phyloP scores from a whole-genome alignment of 805 yeast genomes.

The Candida quercuum region DNA sequence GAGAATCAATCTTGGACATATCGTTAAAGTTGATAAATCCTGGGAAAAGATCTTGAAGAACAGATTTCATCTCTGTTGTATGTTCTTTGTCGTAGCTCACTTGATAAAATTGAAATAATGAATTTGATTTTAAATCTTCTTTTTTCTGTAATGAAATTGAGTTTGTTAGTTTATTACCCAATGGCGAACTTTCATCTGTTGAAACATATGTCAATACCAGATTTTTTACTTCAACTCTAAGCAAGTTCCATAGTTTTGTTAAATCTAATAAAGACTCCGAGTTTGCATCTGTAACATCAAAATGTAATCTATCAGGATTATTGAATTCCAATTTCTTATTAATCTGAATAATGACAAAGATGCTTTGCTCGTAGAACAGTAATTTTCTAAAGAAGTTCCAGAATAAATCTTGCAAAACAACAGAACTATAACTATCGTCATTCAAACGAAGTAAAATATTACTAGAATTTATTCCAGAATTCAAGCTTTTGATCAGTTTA shows the following conservation, averaged over 20 bases:
- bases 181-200: constrained; percentile 6
- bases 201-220: constrained; percentile 19
- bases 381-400: constrained; percentile 63
- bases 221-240: constrained; percentile 14
- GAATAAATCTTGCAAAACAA: constrained; percentile 63
- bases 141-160: constrained; percentile 25
- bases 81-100: constrained; percentile 30
- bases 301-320: constrained; percentile 10
- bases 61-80: constrained; percentile 35
- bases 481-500: constrained; percentile 29
- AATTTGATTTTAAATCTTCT: constrained; percentile 19
- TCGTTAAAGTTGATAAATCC: constrained; percentile 44
- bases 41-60: constrained; percentile 63
- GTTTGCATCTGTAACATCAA: too few species aligned
- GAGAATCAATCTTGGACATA: constrained; percentile 30
- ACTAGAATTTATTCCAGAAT: constrained; percentile 18
- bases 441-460: constrained; percentile 20
- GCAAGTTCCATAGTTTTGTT: constrained; percentile 12
- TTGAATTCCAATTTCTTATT: constrained; percentile 27
- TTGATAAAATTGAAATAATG: constrained; percentile 32
- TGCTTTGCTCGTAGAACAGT: constrained; percentile 61
- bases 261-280: too few species aligned
- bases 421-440: constrained; percentile 41
- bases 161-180: constrained; percentile 7
- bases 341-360: constrained; percentile 60